Base-by-base conservation (phyloP, 2,329 filamentous ascomycete genomes). In the Emergomyces orientalis region DNA sequence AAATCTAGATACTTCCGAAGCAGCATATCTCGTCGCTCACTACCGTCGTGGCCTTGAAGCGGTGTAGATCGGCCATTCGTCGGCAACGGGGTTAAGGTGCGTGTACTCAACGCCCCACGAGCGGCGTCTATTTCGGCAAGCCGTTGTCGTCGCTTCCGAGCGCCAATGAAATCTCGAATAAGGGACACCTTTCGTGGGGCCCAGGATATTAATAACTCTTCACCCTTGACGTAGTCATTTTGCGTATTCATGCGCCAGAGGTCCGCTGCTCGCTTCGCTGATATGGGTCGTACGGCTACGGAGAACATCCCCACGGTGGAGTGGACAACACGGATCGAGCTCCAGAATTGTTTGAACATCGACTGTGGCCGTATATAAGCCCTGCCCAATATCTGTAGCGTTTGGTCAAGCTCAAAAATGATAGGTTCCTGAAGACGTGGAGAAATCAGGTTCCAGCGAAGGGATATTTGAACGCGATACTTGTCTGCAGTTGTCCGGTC, bases 201-300 rank as follows among this genome's bases (percentile, higher is more conserved):
- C 94, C 94, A 99, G 63, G 86, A 86, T 2, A 82, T 86, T 47
- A 99, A 80, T 58, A 87, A 83, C 74, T 99, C 94, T 76, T 99
- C 92, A 62, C 94, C 94, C 74, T 96, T 97, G 69, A 99, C 90
- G 72, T 97, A 97, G 73, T 96, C 91, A 70, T 96, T 89, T 64
- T 90, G 88, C 19, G 92, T 97, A 74, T 91, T 95, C 86, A 97
- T 91, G 62, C 94, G 86, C 94, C 94, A 99, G 14, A 99, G 81
- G 73, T 99, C 94, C 2, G 91, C 91, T 0, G 91, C 90, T 56
- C 90, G 85, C 76, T 97, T 97, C 59, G 96, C 91, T 2, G 91
- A 91, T 8, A 90, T 87, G 0, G 94, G 94, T 37, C 91, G 88
- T 75, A 97, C 87, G 6, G 87, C 87, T 59, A 97, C 79, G 1